Conservation (phyloP, 2,329 filamentous ascomycete species). For the Pseudovirgaria hyperparasitica region DNA sequence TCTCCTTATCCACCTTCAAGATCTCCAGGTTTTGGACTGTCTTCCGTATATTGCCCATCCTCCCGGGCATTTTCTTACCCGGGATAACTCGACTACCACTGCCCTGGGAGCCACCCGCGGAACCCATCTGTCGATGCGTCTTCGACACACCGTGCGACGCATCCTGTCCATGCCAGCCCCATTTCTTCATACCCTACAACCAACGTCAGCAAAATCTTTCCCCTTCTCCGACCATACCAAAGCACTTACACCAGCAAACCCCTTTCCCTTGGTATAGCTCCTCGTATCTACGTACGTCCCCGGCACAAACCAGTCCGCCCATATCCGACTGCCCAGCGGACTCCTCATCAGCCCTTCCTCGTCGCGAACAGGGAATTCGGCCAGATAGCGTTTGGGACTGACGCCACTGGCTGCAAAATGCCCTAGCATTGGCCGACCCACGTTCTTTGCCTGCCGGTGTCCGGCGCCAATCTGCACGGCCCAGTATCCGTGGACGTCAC, state of each 20-base stretch:
- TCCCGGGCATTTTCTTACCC: constrained; percentile 95
- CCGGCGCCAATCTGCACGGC: constrained; percentile 84
- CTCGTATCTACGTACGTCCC: constrained; percentile 85
- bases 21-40: constrained; percentile 89
- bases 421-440: constrained; percentile 71
- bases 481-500: constrained; percentile 74
- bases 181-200: constrained; percentile 75
- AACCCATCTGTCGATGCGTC: constrained; percentile 87
- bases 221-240: neutral
- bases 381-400: constrained; percentile 69
- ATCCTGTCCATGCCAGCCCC: constrained; percentile 79
- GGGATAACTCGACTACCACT: constrained; percentile 84
- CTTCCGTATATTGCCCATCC: constrained; percentile 81
- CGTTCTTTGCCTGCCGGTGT: constrained; percentile 58
- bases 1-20: constrained; percentile 72
- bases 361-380: constrained; percentile 75
- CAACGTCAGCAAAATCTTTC: constrained; percentile 1
- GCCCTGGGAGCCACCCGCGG: constrained; percentile 78
- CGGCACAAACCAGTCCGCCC: constrained; percentile 80
- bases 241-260: constrained; percentile 62
- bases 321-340: constrained; percentile 60
- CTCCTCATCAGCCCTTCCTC: constrained; percentile 58
- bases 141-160: constrained; percentile 92
- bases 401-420: constrained; percentile 77
- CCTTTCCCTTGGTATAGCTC: constrained; percentile 71